Evolutionary conservation across 805 yeast species (phyloP).

Genomic region (Isabelozyma rhagii): DNA sequence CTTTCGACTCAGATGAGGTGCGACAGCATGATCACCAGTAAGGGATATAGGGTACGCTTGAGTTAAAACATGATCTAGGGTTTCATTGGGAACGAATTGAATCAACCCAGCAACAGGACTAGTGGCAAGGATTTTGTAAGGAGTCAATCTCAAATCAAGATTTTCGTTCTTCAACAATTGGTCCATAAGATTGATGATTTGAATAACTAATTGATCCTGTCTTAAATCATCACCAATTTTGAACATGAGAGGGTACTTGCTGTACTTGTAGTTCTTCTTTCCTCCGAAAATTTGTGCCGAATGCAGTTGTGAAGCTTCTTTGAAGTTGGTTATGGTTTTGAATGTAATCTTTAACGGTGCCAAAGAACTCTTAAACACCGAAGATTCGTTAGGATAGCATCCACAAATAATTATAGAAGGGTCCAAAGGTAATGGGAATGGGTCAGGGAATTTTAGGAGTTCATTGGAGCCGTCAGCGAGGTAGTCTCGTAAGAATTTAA

Average conservation of each 20-base stretch:
- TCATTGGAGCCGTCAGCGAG: conserved; percentile 47
- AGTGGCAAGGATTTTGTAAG: conserved; percentile 87
- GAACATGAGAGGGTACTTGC: conserved; percentile 78
- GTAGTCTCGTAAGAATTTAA: conserved; percentile 61
- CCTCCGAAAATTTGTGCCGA: conserved; percentile 32
- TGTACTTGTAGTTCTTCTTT: conserved; percentile 26
- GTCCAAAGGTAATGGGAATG: conserved; percentile 76
- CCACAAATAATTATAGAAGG: conserved; percentile 76
- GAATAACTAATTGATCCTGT: conserved; percentile 96
- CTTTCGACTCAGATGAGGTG: not conserved
- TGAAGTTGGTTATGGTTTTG: conserved; percentile 43
- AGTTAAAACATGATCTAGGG: conserved; percentile 74
- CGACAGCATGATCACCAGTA: not conserved
- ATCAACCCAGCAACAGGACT: conserved; percentile 89
- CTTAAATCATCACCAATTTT: conserved; percentile 94
- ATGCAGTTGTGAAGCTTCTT: conserved; percentile 9
- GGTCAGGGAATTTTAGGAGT: conserved; percentile 42
- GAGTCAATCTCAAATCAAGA: conserved; percentile 80
- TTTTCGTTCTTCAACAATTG: conserved; percentile 83
- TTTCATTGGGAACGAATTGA: conserved; percentile 91
- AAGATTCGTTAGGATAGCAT: conserved; percentile 70
- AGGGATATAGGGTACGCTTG: conserved; percentile 16
- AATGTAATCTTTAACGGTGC: conserved; percentile 85
- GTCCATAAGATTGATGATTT: conserved; percentile 88
- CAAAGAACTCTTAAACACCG: conserved; percentile 87